Conservation (phyloP, 176 grass and related monocot genomes). For the Bonia amplexicaulis region DNA sequence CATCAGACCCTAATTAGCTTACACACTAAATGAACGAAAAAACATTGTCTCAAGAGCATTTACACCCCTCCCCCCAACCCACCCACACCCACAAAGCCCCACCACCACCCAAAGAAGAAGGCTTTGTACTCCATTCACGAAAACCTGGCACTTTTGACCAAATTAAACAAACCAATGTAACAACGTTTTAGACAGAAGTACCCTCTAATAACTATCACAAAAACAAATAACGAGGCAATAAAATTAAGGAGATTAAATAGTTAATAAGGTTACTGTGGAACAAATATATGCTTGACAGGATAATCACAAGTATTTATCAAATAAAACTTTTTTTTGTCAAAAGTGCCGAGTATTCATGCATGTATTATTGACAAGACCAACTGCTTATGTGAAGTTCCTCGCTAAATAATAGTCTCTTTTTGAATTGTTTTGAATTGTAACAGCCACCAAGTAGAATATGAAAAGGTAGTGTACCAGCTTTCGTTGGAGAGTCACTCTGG, state of each 20-base stretch:
- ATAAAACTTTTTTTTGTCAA: background rate
- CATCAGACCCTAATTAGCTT: background rate
- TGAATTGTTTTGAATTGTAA: background rate
- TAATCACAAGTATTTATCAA: background rate
- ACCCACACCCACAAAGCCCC: too few relatives aligned
- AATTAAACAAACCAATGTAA: background rate
- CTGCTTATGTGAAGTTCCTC: background rate
- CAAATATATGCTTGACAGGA: background rate
- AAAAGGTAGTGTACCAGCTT: constrained; percentile 46
- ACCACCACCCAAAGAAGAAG: background rate
- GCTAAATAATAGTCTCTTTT: background rate
- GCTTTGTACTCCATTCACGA: background rate
- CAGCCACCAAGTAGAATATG: constrained; percentile 8
- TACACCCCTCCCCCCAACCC: background rate
- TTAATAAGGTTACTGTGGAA: background rate
- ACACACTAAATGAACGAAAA: background rate
- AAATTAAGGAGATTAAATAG: background rate
- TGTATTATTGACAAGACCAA: background rate
- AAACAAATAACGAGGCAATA: background rate
- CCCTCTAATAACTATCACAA: background rate
- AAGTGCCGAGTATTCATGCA: background rate
- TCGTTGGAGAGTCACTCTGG: constrained; percentile 45
- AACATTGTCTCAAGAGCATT: background rate
- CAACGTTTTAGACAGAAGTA: background rate
- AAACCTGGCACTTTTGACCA: background rate